Conservation (phyloP, 306 rosid genomes). For the Luffa aegyptiaca region DNA sequence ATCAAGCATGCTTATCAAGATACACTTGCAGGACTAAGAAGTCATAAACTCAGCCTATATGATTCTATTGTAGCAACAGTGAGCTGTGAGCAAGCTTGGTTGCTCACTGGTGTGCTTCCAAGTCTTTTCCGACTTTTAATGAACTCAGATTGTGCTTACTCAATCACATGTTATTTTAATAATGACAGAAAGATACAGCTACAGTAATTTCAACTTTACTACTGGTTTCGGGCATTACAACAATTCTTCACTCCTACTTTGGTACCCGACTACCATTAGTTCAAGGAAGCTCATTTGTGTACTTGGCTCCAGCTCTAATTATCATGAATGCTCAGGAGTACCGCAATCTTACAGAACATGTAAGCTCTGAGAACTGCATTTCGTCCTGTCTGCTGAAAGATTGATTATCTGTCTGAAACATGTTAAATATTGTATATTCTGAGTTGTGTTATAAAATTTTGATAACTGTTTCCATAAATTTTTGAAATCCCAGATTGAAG, state of each 20-base stretch:
- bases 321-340: slow-evolving; percentile 71
- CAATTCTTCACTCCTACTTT: slow-evolving; percentile 69
- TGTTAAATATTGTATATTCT: not conserved
- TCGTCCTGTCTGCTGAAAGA: not conserved
- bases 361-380: slow-evolving; percentile 27
- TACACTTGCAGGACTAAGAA: not conserved
- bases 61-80: not conserved
- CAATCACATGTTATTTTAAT: slow-evolving; percentile 9
- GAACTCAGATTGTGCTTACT: not conserved
- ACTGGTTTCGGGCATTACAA: slow-evolving; percentile 78
- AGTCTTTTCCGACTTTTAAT: not conserved
- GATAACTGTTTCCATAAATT: not conserved
- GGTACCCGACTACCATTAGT: slow-evolving; percentile 92
- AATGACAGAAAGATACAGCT: slow-evolving; percentile 73
- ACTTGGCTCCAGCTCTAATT: slow-evolving; percentile 80
- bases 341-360: slow-evolving; percentile 77
- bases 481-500: not conserved
- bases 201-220: slow-evolving; percentile 80
- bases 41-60: not conserved
- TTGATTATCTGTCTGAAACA: not conserved
- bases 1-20: not conserved
- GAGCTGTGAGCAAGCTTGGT: not conserved
- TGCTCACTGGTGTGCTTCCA: not conserved
- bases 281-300: slow-evolving; percentile 95
- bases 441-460: not conserved